A percentile compares a stretch with the other conserved stretches of the same genome.
These are phyloP conservation scores for Erythrophleum fordii DNA, from an alignment of 306 rosid genomes.

Conservation along the genomic window DNA sequence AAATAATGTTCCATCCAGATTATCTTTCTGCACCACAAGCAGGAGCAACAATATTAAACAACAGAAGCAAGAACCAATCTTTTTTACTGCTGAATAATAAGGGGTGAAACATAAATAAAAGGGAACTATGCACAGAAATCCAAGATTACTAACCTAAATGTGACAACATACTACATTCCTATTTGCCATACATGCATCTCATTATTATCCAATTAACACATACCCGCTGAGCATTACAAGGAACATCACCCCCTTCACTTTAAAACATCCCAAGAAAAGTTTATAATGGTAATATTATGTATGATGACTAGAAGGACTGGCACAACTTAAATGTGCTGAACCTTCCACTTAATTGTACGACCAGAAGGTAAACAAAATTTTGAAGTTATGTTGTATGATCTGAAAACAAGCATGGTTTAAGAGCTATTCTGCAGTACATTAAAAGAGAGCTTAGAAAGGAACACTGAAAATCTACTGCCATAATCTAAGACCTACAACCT, in stretches of 20 bases:
- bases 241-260: not conserved
- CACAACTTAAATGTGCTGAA: not conserved
- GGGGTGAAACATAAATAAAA: not conserved
- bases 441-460: not conserved
- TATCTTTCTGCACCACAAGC: constrained; percentile 48
- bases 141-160: not conserved
- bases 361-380: not conserved
- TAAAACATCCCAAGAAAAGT: not conserved
- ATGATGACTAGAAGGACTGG: not conserved
- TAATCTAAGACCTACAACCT: not conserved
- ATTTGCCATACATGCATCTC: not conserved
- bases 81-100: not conserved
- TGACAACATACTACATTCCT: not conserved
- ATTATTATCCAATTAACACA: constrained; percentile 2
- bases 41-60: constrained; percentile 28
- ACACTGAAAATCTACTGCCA: not conserved
- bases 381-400: not conserved
- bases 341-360: not conserved
- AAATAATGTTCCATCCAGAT: constrained; percentile 30
- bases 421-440: not conserved
- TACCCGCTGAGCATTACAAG: not conserved
- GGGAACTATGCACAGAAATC: not conserved
- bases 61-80: not conserved
- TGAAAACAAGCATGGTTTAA: not conserved
- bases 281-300: not conserved